Evolutionary conservation across 352 stramenopile genomes (phyloP), one percentile per base, ranked within the genome.

Genomic region (Blastocystis sp.): DNA sequence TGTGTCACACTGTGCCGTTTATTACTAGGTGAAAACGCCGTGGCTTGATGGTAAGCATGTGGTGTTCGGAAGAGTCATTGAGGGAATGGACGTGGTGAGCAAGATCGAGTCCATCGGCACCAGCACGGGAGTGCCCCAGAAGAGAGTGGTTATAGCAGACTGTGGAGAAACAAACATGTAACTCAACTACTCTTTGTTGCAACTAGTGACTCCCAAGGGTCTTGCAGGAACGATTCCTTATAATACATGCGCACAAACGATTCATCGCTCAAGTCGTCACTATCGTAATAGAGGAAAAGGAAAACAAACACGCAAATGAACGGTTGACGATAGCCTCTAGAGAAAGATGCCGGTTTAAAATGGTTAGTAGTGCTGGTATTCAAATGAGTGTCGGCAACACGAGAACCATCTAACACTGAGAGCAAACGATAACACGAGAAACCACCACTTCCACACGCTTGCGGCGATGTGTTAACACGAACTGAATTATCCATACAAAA

Each of bases 11-110:
- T 70, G 66, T 35, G 24, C 21, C 29, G 21, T 41, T 80, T 21
- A 26, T 41, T 29, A 60, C 1, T 55, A 85, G 74, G 74, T 67
- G 16, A 67, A 66, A 69, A 85, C 74, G 2, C 96, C 96, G 12
- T 99, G 96, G 96, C 91, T 99, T 35, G 96, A 99, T 92, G 97
- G 98, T 91, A 98, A 98, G 91, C 96, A 99, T 90, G 98, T 95
- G 6, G 96, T 99, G 45, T 98, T 97, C 93, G 94, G 93, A 29
- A 91, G 94, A 80, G 95, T 97, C 33, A 92, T 94, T n/a, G 93
- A 92, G 55, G 98, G 98, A 33, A 98, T 98, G 93, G 95, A 97
- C 71, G 92, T 96, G 16, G 95, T 94, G 21, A 94, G 93, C 35
- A 93, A 95, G 91, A 95, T 95, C 90, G 92, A 93, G 19, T 66